A percentile compares a stretch with the other conserved stretches of the same genome.
Evolutionary conservation across 306 rosid species (phyloP).

Genomic region (Cotoneaster glaucophyllus): DNA sequence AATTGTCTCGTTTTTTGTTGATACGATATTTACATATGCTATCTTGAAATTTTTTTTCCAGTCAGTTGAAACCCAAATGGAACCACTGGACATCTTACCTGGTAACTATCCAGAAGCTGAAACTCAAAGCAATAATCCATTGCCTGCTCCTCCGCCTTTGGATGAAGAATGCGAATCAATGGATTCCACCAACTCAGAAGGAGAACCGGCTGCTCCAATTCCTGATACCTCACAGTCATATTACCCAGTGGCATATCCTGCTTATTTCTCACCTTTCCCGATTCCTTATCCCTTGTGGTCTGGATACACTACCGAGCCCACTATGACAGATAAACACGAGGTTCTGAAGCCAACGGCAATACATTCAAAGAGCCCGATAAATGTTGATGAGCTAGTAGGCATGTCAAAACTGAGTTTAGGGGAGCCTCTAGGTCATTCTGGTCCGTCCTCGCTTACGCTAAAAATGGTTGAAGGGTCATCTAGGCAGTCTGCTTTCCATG

Average conservation of each 20-base stretch:
- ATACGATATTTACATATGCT: background rate
- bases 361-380: conserved; percentile 76
- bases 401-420: conserved; percentile 93
- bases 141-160: conserved; percentile 70
- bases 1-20: background rate
- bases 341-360: conserved; percentile 92
- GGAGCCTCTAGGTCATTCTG: conserved; percentile 60
- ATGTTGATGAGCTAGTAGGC: conserved; percentile 89
- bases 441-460: conserved; percentile 65
- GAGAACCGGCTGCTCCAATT: conserved; percentile 51
- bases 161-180: conserved; percentile 94
- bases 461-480: conserved; percentile 80
- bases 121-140: conserved; percentile 52
- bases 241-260: conserved; percentile 66
- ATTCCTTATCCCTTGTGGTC: conserved; percentile 72
- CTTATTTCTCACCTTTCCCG: conserved; percentile 67
- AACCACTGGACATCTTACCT: conserved; percentile 59
- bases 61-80: conserved; percentile 57
- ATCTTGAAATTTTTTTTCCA: conserved; percentile 33
- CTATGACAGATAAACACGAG: conserved; percentile 60
- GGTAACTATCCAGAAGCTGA: conserved; percentile 39
- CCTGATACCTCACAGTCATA: conserved; percentile 42
- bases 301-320: conserved; percentile 46
- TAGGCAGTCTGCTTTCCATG: conserved; percentile 93
- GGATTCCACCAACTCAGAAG: conserved; percentile 90